Base-by-base conservation (phyloP, 495 filamentous ascomycete genomes). In the Staphylotrichum tortipilum region DNA sequence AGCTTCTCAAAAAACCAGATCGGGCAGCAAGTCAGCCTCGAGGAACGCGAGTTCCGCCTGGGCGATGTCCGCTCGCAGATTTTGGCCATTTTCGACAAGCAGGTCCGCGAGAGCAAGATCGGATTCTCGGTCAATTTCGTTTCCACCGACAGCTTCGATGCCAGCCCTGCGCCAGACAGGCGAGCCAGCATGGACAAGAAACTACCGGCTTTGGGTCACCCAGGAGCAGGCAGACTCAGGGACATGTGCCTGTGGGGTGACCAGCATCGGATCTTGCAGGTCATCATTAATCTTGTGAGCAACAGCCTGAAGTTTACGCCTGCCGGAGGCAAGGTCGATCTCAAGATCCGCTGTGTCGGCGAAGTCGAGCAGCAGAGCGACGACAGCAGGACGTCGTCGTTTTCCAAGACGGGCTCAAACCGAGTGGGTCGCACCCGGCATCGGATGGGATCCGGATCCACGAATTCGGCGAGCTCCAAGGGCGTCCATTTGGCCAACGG, bases 1-100 rank as follows among this genome's bases (percentile, higher is more conserved):
- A 94, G 85, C 4, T 95, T 95, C 69, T 90, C 84, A 50, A 92
- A 91, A 65, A 95, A 95, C 63, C 88, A 94, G 68, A 86, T 94
- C 46, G 89, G 90, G 0, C 81, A 89, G 47, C 73, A 77, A 49
- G 68, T 94, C 22, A 80, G 70, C 29, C 66, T 94, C 3, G 89
- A 95, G 45, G 86, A 94, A 59, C 86, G 79, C 49, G 89, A 91
- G 58, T 96, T 96, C 56, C 76, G 80, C 30, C 58, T 96, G 17
- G 78, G 79, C 9, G 89, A 95, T 51, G 78, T 95, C 49, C 78
- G 79, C 45, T 79, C 84, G 12, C 90, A 95, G 58, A 72, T 95
- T 19, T 58, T 81, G 17, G 84, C 86, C 10, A 90, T 95, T 41
- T 96, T 96, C 56, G 86, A 86, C 47, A 89, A 90, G 61, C 88